Conservation (phyloP, 2,329 filamentous ascomycete species). For the Nothophoma quercina region DNA sequence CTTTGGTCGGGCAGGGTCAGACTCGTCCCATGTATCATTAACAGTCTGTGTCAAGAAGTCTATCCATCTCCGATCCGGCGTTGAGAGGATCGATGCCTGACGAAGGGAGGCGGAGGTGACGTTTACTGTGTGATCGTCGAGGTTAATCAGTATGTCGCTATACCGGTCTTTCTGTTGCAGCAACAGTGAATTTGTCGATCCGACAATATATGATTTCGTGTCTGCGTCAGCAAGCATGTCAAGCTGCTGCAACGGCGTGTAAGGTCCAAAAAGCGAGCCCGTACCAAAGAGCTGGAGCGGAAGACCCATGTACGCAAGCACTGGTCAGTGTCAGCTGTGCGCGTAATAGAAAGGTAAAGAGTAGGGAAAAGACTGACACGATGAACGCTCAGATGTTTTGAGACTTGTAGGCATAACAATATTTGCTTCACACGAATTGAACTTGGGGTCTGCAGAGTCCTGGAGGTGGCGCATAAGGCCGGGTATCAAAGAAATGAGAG, state of each 20-base stretch:
- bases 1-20: slow-evolving; percentile 87
- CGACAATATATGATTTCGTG: slow-evolving; percentile 96
- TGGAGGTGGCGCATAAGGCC: slow-evolving; percentile 90
- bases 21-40: slow-evolving; percentile 94
- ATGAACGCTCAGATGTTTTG: slow-evolving; percentile 89
- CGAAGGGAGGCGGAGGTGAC: slow-evolving; percentile 83
- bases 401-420: slow-evolving; percentile 81
- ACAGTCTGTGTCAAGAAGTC: slow-evolving; percentile 93
- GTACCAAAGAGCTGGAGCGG: slow-evolving; percentile 95
- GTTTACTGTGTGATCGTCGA: slow-evolving; percentile 86
- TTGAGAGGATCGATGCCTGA: slow-evolving; percentile 77
- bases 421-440: slow-evolving; percentile 81
- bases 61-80: slow-evolving; percentile 92
- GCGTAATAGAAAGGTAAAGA: neutral
- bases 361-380: slow-evolving; percentile 63
- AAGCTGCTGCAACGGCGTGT: slow-evolving; percentile 94
- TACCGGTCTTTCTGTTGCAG: slow-evolving; percentile 95
- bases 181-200: slow-evolving; percentile 93
- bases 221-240: slow-evolving; percentile 91
- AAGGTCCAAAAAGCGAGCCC: slow-evolving; percentile 94
- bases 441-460: slow-evolving; percentile 92
- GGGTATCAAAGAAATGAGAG: slow-evolving; percentile 92
- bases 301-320: slow-evolving; percentile 92
- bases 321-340: slow-evolving; percentile 48
- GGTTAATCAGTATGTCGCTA: slow-evolving; percentile 94